These are phyloP conservation scores for Leishmania tarentolae DNA, from an alignment of 208 protist genomes.

Conservation along the genomic window DNA sequence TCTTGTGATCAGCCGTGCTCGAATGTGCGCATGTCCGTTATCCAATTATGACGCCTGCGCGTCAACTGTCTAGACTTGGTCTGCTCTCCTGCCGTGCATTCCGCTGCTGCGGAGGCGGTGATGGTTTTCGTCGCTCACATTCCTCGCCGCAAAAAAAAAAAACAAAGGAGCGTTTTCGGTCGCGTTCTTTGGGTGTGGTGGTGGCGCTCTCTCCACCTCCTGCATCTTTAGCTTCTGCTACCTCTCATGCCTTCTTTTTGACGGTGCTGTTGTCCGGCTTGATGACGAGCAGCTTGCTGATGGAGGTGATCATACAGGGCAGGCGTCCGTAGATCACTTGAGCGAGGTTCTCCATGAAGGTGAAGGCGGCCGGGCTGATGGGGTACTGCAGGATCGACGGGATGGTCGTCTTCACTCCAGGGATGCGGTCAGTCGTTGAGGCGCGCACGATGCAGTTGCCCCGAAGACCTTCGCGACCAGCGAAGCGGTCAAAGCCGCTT, in stretches of 20 bases:
- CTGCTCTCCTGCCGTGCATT: conserved; percentile 2
- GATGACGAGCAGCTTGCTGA: conserved; percentile 56
- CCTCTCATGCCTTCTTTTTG: conserved; percentile 31
- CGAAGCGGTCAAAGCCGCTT: conserved; percentile 96
- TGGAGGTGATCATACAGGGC: conserved; percentile 48
- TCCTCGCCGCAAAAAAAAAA: too few species aligned
- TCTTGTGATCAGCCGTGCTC: background rate
- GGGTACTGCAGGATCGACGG: conserved; percentile 88
- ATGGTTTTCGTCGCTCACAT: background rate
- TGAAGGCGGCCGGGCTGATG: conserved; percentile 67
- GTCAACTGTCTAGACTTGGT: background rate
- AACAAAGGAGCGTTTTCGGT: background rate
- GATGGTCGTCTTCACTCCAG: conserved; percentile 84
- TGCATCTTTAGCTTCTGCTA: background rate
- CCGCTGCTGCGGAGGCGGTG: background rate
- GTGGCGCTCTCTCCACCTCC: background rate
- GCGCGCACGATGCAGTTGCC: conserved; percentile 90
- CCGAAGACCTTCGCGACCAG: conserved; percentile 93
- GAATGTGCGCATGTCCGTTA: background rate
- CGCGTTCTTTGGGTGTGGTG: background rate
- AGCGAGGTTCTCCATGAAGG: conserved; percentile 81
- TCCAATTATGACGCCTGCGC: background rate
- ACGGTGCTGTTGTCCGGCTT: conserved; percentile 35
- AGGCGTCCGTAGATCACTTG: conserved; percentile 75
- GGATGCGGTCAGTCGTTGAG: conserved; percentile 83